These are phyloP conservation scores for Talaromyces albobiverticillius DNA, from an alignment of 2,329 filamentous ascomycete genomes.

Conservation along the genomic window DNA sequence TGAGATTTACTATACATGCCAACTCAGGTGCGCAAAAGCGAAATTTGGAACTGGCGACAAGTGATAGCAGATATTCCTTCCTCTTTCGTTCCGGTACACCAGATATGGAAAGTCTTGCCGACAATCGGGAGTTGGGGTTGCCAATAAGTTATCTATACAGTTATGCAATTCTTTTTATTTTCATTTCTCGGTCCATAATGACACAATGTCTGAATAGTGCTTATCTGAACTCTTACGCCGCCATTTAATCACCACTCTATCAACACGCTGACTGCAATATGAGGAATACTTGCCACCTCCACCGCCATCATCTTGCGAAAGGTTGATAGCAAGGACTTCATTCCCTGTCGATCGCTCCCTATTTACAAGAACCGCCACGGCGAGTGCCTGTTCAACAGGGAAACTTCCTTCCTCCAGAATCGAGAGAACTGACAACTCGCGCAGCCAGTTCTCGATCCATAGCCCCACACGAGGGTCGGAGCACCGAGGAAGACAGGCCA, in stretches of 20 bases:
- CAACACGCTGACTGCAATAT: constrained; percentile 1
- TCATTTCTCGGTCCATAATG: not conserved
- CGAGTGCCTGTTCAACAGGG: not conserved
- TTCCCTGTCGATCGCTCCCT: not conserved
- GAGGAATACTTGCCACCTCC: not conserved
- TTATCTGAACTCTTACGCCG: not conserved
- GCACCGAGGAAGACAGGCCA: not conserved
- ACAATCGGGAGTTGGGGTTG: too few relatives aligned
- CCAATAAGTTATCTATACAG: too few relatives aligned
- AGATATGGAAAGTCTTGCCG: too few relatives aligned
- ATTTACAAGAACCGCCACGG: not conserved
- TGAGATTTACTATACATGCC: too few relatives aligned
- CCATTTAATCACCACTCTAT: not conserved
- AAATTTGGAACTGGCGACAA: too few relatives aligned
- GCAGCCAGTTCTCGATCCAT: not conserved
- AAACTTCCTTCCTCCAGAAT: not conserved
- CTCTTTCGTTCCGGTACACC: too few relatives aligned
- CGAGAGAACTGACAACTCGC: not conserved
- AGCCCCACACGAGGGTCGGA: not conserved
- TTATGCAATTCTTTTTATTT: too few relatives aligned
- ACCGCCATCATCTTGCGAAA: not conserved
- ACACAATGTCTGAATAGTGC: not conserved
- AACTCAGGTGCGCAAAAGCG: too few relatives aligned
- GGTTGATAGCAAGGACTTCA: not conserved
- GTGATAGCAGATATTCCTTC: too few relatives aligned